Evolutionary conservation across 306 rosid species (phyloP), one percentile per base, ranked within the genome.

Genomic region (Astragalus membranaceus): DNA sequence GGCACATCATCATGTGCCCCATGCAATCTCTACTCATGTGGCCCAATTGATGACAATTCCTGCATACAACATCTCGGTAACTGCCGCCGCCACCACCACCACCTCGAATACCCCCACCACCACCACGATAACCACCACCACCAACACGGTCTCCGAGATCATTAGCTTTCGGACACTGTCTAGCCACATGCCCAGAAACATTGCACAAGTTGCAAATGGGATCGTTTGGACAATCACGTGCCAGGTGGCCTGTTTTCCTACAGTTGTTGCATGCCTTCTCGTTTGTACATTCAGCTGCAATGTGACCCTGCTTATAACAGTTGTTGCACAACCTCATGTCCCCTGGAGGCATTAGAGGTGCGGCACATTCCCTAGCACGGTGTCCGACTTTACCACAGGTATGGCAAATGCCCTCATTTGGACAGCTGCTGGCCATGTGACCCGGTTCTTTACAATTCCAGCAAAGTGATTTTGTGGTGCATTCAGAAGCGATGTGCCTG

Each of bases 191-290:
- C 72, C 99, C 99, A 8, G 97, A 86, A 65, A 94, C 95, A 79
- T 94, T 94, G 87, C 99, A 94, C 69, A 88, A 44, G 75, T 94
- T 94, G 80, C 99, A 94, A 65, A 91, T 85, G 26, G 99, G 99
- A 53, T 94, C 95, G 5, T 91, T 94, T 0, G 97, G 91, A 77
- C 99, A 94, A 65, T 94, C 99, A 14, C 99, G 96, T n/a, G 99
- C 99, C 67, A 94, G 81, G 69, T 91, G 99, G 52, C 97, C 97
- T 0, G 99, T 94, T 83, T 88, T 88, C 88, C 99, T 80, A 78
- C 99, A 94, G 79, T 94, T 94, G 86, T 91, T 94, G 75, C 99
- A 94, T n/a, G 99, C 99, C 85, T 94, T 94, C 61, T 88, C 99
- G 42, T 94, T 94, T 2, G 99, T 94, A 67, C 97, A 94, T 76